These are phyloP conservation scores for Colletotrichum sp. DNA, from an alignment of 2,329 filamentous ascomycete species.

Conservation along the genomic window DNA sequence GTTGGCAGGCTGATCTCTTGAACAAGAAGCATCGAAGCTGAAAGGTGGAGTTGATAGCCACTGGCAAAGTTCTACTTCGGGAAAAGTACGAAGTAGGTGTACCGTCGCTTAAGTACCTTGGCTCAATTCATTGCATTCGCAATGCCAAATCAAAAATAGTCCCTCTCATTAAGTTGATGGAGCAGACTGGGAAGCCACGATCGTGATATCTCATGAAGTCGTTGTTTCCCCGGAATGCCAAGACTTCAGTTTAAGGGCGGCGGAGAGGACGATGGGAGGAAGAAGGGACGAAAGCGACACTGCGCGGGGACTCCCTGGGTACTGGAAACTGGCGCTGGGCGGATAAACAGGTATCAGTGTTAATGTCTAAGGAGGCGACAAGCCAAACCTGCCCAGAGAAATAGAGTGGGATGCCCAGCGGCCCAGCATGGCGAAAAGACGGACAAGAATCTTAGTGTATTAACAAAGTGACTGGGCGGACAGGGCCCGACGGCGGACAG, in stretches of 20 bases:
- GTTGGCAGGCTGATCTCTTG: background rate
- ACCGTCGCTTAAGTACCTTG: accelerated
- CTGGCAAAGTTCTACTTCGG: background rate
- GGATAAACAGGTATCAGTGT: background rate
- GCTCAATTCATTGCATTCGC: accelerated
- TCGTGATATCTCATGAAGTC: background rate
- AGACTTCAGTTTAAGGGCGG: background rate
- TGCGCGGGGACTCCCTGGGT: background rate
- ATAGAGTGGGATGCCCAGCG: slow-evolving; percentile 1
- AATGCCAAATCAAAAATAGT: background rate
- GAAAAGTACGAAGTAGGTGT: background rate
- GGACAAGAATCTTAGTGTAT: slow-evolving; percentile 10
- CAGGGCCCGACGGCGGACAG: background rate
- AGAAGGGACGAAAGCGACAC: background rate
- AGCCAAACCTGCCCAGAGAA: slow-evolving; percentile 2
- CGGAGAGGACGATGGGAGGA: background rate
- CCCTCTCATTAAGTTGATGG: background rate
- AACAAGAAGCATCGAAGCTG: background rate
- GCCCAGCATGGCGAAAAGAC: background rate
- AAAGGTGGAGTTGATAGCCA: background rate
- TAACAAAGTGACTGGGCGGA: background rate
- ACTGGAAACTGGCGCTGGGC: background rate
- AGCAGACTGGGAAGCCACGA: background rate
- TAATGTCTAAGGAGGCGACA: background rate
- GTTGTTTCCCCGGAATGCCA: background rate